Percentiles rank a stretch among this genome's conserved stretches.
Conservation (phyloP, 208 protist species). For the Acanthamoeba healyi region DNA sequence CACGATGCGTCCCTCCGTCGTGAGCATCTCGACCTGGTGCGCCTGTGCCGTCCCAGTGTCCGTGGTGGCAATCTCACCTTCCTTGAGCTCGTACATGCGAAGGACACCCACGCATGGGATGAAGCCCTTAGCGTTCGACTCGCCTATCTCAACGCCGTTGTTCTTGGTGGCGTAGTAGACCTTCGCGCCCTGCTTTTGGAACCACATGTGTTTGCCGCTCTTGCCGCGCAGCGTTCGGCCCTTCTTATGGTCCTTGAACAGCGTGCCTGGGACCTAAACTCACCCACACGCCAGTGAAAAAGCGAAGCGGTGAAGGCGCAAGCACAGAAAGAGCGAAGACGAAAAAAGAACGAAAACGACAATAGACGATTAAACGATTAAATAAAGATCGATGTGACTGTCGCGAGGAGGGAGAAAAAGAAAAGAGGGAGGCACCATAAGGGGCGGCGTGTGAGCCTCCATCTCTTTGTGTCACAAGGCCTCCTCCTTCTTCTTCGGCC, state of each 20-base stretch:
- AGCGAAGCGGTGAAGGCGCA: not conserved
- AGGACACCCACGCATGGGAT: constrained; percentile 19
- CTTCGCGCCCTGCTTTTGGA: not conserved
- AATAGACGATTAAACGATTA: not conserved
- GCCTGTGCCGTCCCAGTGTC: not conserved
- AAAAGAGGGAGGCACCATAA: not conserved
- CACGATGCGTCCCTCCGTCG: constrained; percentile 38
- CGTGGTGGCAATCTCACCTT: not conserved
- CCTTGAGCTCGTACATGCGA: not conserved
- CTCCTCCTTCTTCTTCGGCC: too few relatives aligned
- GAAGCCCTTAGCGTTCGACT: constrained; percentile 34
- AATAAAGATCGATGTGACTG: not conserved
- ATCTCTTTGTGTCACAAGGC: not conserved
- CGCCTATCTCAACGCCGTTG: not conserved
- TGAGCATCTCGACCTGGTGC: constrained; percentile 22
- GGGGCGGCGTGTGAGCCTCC: not conserved
- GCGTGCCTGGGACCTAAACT: not conserved
- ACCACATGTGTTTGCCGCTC: constrained; percentile 34
- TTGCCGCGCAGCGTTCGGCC: not conserved
- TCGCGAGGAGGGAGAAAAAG: not conserved
- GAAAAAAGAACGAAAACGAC: not conserved
- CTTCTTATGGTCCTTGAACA: constrained; percentile 39
- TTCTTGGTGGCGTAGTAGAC: constrained; percentile 4
- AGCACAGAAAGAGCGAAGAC: not conserved
- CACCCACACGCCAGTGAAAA: too few relatives aligned